Base-by-base conservation (phyloP, 2,329 filamentous ascomycete genomes). In the Bisporella sp. region DNA sequence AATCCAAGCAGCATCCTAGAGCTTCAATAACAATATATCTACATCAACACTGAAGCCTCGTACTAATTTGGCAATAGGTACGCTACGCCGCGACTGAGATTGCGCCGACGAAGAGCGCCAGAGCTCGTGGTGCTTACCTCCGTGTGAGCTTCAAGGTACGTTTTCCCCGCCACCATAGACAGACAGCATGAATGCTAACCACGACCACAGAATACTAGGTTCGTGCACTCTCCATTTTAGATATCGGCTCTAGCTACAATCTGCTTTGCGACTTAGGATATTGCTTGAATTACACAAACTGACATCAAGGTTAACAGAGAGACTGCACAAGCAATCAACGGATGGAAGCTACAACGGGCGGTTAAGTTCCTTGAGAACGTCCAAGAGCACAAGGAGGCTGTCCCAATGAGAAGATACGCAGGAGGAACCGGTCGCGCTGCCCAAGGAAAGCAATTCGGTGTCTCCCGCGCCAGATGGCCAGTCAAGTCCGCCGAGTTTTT, bases 381-480 rank as follows among this genome's bases (percentile, higher is more conserved):
- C 68, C 83, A 89, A 77, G 87, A 86, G 76, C 89, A 99, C 82
- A 89, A 86, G 76, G 93, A 99, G 85, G 92, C 90, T 62, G 87
- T 99, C 67, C 92, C 93, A 71, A 95, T 99, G 87, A 88, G 95
- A 77, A 85, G 93, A 78, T 99, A 95, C 75, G 89, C 89, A 70
- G 91, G 93, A 72, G 85, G 86, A 80, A 97, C 85, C 73, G 95
- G 93, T 73, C 89, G 93, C 75, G 87, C 84, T 73, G 89, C 93
- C 67, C 95, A 99, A 88, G 93, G 93, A 81, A 99, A 99, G 85
- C 86, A 91, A 78, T 96, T 93, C 74, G 95, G 95, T 82, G 93
- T 97, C 71, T 83, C 87, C 79, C 90, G 89, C 75, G 95, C 93
- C 71, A 90, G 93, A 80, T 99, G 93, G 92, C 93, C 93, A 79